Evolutionary conservation across 345 rosid species (phyloP).

Genomic region (Gossypium stocksii): DNA sequence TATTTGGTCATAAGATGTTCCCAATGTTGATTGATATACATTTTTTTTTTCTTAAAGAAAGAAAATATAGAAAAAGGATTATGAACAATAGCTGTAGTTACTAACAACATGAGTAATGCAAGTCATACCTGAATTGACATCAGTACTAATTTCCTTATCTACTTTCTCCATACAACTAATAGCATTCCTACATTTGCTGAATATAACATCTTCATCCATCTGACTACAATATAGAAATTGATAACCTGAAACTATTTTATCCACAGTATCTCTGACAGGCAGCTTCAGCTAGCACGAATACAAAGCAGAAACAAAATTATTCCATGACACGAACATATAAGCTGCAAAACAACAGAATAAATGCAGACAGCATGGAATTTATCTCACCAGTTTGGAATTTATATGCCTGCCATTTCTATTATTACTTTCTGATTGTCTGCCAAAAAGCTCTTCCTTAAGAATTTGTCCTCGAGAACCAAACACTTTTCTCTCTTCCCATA

Average conservation of each 20-base stretch:
- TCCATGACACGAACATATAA: slow-evolving; percentile 6
- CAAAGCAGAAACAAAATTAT: slow-evolving; percentile 13
- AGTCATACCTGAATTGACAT: slow-evolving; percentile 58
- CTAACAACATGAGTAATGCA: background rate
- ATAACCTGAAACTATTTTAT: slow-evolving; percentile 66
- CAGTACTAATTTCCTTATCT: slow-evolving; percentile 49
- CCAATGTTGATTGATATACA: background rate
- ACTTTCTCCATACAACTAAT: slow-evolving; percentile 49
- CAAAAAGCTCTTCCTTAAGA: slow-evolving; percentile 81
- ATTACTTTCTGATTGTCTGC: slow-evolving; percentile 55
- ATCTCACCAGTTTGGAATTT: slow-evolving; percentile 54
- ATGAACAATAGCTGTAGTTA: background rate
- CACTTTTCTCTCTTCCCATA: slow-evolving; percentile 98
- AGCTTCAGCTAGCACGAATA: slow-evolving; percentile 42
- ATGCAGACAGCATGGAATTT: slow-evolving; percentile 6
- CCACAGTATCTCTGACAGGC: slow-evolving; percentile 48
- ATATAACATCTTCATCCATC: slow-evolving; percentile 55
- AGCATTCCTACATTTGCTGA: slow-evolving; percentile 62
- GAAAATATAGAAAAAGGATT: background rate
- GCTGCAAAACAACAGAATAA: background rate
- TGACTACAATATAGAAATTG: slow-evolving; percentile 52
- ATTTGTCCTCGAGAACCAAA: slow-evolving; percentile 88
- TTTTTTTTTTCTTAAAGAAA: background rate
- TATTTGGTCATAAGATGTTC: background rate
- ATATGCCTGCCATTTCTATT: slow-evolving; percentile 51